Conservation (phyloP, 768 basidiomycete genomes). For the Cystofilobasidium ferigula region DNA sequence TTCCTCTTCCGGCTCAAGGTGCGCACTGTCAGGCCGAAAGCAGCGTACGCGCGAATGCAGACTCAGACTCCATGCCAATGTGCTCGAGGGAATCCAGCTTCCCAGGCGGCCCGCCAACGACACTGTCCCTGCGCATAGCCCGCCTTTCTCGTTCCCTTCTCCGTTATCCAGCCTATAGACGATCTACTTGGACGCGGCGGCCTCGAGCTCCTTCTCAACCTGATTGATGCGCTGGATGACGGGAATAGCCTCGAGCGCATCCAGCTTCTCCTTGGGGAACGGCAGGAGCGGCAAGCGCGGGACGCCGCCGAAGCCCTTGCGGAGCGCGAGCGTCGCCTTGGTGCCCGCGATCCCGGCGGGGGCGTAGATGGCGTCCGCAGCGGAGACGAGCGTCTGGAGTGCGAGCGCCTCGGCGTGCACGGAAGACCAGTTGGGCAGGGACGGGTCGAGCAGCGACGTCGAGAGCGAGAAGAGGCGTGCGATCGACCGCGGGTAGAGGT, state of each 20-base stretch:
- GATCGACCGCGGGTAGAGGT: constrained; percentile 46
- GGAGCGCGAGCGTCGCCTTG: constrained; percentile 63
- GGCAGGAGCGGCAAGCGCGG: constrained; percentile 70
- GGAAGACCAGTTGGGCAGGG: constrained; percentile 31
- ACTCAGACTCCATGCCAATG: too few species aligned
- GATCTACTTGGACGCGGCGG: background rate
- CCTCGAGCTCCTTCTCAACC: constrained; percentile 46
- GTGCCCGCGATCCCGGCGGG: constrained; percentile 68
- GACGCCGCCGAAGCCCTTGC: constrained; percentile 62
- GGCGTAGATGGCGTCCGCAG: constrained; percentile 67
- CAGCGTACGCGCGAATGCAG: too few species aligned
- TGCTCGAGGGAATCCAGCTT: too few species aligned
- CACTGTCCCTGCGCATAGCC: too few species aligned
- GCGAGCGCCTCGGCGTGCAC: constrained; percentile 58
- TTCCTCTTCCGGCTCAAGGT: too few species aligned
- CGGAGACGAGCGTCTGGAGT: constrained; percentile 69
- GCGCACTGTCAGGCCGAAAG: too few species aligned
- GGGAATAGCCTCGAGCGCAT: constrained; percentile 59
- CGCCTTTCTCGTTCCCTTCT: too few species aligned
- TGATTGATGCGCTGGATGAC: constrained; percentile 59
- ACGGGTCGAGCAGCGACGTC: constrained; percentile 47
- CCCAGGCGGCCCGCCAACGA: too few species aligned
- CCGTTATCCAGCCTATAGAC: too few species aligned
- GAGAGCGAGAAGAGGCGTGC: constrained; percentile 55
- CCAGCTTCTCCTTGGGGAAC: constrained; percentile 48